Base-by-base conservation (phyloP, 495 filamentous ascomycete species). In the Aspergillus nidulans region DNA sequence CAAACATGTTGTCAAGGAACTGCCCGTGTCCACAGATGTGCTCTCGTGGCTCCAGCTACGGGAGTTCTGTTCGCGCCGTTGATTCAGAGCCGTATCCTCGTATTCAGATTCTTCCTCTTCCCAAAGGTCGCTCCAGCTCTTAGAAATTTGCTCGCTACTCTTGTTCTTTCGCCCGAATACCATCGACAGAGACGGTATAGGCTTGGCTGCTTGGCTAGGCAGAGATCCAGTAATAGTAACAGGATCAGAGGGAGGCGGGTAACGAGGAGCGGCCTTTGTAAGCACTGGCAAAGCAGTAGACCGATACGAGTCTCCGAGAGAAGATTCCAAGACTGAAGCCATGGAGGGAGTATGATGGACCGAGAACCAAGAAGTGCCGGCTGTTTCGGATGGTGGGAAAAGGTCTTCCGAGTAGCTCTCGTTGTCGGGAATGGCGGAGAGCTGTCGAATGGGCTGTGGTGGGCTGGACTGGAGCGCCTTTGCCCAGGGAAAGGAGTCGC, bases 111-210 rank as follows among this genome's bases (percentile, higher is more conserved):
- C 91, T 59, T 94, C 81, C 49, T 96, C 91, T 69, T 96, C 91
- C 86, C 89, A 97, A 59, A 97, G 78, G 71, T 97, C 91, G 61
- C 90, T 94, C 91, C 91, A 97, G 78, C 91, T 97, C 83, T 97
- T 96, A 24, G 91, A 94, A 10, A 91, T 87, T 45, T 75, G 69
- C 18, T 81, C 73, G 3, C 8, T 34, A 12, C 87, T 81, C 58
- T 81, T 81, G 65, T 87, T 80, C 67, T 88, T 83, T 66, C 83
- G 85, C 23, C 88, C 88, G 65, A 94, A 92, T 19, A 92, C 81
- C 58, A 85, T 79, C 4, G 89, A 84, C 75, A 95, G 81, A 24
- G 83, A 82, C 4, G 85, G 81, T 45, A 84, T 71, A 32, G 77
- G 79, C 53, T 82, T 84, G 60, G 81, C 80, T 39, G 84, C 78